Evolutionary conservation across 2,329 filamentous ascomycete genomes (phyloP), one percentile per base, ranked within the genome.

Genomic region (Dendryphion nanum): DNA sequence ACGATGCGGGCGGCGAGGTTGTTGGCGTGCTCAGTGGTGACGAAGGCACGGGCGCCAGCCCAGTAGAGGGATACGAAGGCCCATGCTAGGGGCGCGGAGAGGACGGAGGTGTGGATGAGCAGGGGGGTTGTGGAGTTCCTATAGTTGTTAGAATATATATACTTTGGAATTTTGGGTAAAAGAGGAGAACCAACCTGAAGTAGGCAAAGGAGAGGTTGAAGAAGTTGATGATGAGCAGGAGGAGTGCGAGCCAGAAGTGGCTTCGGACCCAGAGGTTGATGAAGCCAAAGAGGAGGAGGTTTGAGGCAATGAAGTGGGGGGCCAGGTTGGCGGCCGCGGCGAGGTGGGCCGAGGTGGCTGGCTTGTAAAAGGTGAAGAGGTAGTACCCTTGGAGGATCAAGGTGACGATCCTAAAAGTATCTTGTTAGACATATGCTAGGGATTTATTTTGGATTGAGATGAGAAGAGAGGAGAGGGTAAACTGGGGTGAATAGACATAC

Each of bases 51-150:
- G 15, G 89, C 88, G 6, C 89, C 89, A 53, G 89, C 87, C 87
- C 88, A 95, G 73, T 90, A 91, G 37, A 95, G 75, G 19, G 86
- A 85, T 12, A 91, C 82, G 58, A 93, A 86, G 12, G 85, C 89
- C 86, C 88, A 95, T 1, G 85, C 86, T 51, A 95, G 73, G 5
- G 89, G 89, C 0, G 82, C 86, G 13, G 85, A 83, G 16, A 89
- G 81, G 30, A 82, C 82, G 5, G 87, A 81, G 8, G 82, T 71
- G 66, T 95, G 89, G 51, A 95, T 86, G 55, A 86, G 81, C 43
- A 82, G 76, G 4, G 86, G 81, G 38, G 84, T 83, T 0, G 77
- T 78, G 15, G 77, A 76, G 70, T 94, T 84, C 45, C n/a, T n/a
- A n/a, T n/a, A n/a, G n/a, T n/a, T n/a, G n/a, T n/a, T n/a, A n/a